Evolutionary conservation across 208 protist genomes (phyloP), one percentile per base, ranked within the genome.

Genomic region (Crithidia mellificae): DNA sequence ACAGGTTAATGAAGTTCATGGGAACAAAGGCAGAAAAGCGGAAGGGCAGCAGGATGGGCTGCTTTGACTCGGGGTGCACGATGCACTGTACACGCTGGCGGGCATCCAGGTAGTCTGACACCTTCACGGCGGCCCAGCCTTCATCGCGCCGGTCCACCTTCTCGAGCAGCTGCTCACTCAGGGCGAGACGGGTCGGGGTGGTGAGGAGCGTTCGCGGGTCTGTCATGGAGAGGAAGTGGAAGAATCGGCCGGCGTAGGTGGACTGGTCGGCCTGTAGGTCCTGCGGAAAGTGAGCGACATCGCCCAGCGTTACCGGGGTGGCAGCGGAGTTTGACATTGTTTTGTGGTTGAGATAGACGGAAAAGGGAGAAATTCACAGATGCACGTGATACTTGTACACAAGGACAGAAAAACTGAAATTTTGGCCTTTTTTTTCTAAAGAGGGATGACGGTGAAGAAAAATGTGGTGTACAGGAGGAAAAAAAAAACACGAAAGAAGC

Each of bases 21-120:
- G 93, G 93, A 47, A 96, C 69, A 66, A 96, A 96, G 38, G 87
- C 77, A n/a, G 88, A 91, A 46, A 97, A 87, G 49, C 93, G 87
- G 43, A 95, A 96, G 15, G 90, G 90, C 62, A 82, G 39, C 3
- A 84, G 58, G 22, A 97, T 93, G 29, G 78, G 74, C 39, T 87
- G 68, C 41, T 79, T 56, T 36, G 87, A 91, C 58, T 96, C 90
- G 24, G 91, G 88, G 71, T 97, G 93, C 6, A 96, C 49, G 24
- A 82, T 91, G 38, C 88, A 76, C 41, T 72, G 74, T 55, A 84
- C 74, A 0, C 73, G 80, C 52, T 80, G 68, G 12, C 56, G 64
- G 6, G 84, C 84, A 32, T 80, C 65, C 9, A 77, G 58, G 67
- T 85, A 88, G 43, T 79, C 74, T 6, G 22, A 43, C 14, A 85